phyloP scores from a whole-genome alignment of 148 eudicot species.

The Dianthus caryophyllus region DNA sequence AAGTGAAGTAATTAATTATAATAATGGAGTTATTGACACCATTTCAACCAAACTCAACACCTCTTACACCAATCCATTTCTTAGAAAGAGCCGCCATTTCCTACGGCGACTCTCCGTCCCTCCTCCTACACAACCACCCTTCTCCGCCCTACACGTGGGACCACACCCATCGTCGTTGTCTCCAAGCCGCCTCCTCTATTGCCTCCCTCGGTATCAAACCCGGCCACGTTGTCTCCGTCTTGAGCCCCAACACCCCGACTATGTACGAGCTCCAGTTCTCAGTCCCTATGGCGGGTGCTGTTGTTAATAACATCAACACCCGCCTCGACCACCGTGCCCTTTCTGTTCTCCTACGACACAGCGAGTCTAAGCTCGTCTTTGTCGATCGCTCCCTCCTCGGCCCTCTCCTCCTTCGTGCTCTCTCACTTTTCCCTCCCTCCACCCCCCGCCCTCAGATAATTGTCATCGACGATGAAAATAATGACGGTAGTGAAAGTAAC shows the following conservation, averaged over 20 bases:
- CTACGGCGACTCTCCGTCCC: slow-evolving; percentile 47
- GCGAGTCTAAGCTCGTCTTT: slow-evolving; percentile 35
- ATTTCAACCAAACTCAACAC: slow-evolving; percentile 41
- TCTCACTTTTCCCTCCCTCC: slow-evolving; percentile 24
- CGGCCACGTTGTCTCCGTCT: slow-evolving; percentile 58
- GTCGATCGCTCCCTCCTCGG: slow-evolving; percentile 23
- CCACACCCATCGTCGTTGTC: slow-evolving; percentile 49
- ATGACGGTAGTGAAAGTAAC: neutral
- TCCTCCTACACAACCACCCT: slow-evolving; percentile 34
- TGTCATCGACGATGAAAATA: neutral
- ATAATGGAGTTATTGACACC: slow-evolving; percentile 26
- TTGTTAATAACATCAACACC: slow-evolving; percentile 46
- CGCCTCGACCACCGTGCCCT: slow-evolving; percentile 42
- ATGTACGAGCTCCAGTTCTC: slow-evolving; percentile 79
- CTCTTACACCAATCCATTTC: slow-evolving; percentile 56
- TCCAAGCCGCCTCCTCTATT: slow-evolving; percentile 57
- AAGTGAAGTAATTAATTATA: too few species aligned
- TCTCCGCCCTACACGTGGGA: slow-evolving; percentile 51
- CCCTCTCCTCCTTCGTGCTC: slow-evolving; percentile 29
- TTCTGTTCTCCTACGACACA: slow-evolving; percentile 38
- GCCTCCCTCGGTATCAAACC: slow-evolving; percentile 31
- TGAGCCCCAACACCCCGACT: slow-evolving; percentile 70
- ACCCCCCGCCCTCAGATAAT: slow-evolving; percentile 10
- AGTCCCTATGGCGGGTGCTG: slow-evolving; percentile 60
- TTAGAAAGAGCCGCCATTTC: slow-evolving; percentile 58